Percentiles rank a stretch among this genome's conserved stretches.
phyloP scores from a whole-genome alignment of 106 monocot genomes.

The Allium fistulosum region DNA sequence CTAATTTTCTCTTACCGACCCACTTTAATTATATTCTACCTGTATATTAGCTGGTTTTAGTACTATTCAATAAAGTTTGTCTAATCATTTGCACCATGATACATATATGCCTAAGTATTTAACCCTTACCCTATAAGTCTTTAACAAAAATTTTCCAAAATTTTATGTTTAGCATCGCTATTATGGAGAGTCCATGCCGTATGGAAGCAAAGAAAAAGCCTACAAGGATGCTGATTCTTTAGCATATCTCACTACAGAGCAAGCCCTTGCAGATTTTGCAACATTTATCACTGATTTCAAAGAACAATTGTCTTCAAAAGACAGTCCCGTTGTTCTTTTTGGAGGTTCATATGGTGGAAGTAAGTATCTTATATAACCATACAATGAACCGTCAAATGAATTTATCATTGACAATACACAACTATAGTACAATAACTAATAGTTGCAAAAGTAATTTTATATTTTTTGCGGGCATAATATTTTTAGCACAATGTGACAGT shows the following conservation, averaged over 20 bases:
- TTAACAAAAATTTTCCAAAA: not conserved
- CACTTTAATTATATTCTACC: too few relatives aligned
- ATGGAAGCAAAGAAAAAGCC: conserved; percentile 70
- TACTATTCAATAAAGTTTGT: not conserved
- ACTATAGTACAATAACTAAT: too few relatives aligned
- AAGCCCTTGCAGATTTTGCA: conserved; percentile 85
- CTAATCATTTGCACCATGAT: too few relatives aligned
- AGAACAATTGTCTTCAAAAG: conserved; percentile 51
- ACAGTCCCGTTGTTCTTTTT: conserved; percentile 75
- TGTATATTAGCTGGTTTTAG: too few relatives aligned
- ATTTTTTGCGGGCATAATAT: not conserved
- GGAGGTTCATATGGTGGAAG: conserved; percentile 95
- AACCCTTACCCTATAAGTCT: not conserved
- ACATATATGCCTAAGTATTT: not conserved
- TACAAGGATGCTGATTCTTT: conserved; percentile 62
- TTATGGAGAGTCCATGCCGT: conserved; percentile 91
- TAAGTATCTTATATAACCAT: conserved; percentile 19
- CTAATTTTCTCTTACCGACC: too few relatives aligned
- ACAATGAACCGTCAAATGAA: not conserved
- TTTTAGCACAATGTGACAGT: conserved; percentile 29
- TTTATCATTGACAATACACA: not conserved
- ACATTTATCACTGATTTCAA: conserved; percentile 61
- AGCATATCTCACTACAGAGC: conserved; percentile 78
- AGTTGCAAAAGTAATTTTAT: not conserved
- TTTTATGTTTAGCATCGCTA: conserved; percentile 60